phyloP scores from a whole-genome alignment of 1,139 yeast species.

The Debaryomyces coudertii region DNA sequence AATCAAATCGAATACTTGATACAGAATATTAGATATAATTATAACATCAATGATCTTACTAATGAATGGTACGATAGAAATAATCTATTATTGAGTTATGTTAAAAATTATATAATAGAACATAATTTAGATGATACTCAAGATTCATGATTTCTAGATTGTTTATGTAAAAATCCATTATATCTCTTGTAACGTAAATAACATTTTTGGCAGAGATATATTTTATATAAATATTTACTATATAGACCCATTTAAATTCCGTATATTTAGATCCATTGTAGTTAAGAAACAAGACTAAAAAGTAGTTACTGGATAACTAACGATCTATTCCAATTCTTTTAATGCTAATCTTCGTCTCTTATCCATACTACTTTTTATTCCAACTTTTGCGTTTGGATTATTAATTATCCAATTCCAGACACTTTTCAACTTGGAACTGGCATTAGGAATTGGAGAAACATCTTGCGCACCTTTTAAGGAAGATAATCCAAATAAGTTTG shows the following conservation, averaged over 20 bases:
- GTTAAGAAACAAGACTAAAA: background rate
- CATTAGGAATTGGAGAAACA: constrained; percentile 33
- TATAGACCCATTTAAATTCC: background rate
- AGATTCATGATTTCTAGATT: background rate
- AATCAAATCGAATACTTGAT: constrained; percentile 30
- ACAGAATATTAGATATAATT: constrained; percentile 29
- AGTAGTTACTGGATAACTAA: background rate
- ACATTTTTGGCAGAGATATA: background rate
- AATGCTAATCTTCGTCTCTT: constrained; percentile 47
- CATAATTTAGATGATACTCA: background rate
- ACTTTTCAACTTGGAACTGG: constrained; percentile 24
- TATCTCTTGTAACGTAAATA: background rate
- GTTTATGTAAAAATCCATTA: background rate
- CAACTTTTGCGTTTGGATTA: constrained; percentile 15
- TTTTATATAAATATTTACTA: background rate
- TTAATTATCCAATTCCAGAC: constrained; percentile 33
- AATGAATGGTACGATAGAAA: constrained; percentile 41
- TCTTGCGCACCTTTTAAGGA: constrained; percentile 44
- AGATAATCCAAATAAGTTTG: constrained; percentile 44
- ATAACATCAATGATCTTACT: constrained; percentile 23
- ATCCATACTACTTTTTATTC: constrained; percentile 37
- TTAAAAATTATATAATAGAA: constrained; percentile 25
- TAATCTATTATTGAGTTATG: constrained; percentile 34
- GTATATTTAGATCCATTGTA: background rate
- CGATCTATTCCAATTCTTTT: constrained; percentile 38